Base-by-base conservation (phyloP, 805 yeast species). In the Cyberlindnera mycetangii region DNA sequence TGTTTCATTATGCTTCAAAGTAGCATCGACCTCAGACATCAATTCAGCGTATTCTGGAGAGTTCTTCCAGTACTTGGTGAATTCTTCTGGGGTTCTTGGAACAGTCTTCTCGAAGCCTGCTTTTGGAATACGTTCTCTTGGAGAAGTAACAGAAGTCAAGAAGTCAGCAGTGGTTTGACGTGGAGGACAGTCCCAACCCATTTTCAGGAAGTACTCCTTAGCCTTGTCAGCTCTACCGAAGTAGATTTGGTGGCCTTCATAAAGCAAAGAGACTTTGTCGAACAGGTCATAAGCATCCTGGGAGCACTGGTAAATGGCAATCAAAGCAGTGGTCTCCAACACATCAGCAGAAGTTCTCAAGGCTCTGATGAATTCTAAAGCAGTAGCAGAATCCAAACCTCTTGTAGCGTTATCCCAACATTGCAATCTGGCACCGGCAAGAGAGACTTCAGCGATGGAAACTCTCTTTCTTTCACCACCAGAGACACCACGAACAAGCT, bases 391-490 rank as follows among this genome's bases (percentile, higher is more conserved):
- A 66, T 78, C 84, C 60, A 78, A 69, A 52, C 84, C 84, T 69
- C 83, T 74, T 14, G 84, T 78, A n/a, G 83, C 76, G 50, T 78
- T 78, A 68, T 78, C 79, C 77, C 77, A 74, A 60, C 77, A 73
- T 52, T 71, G 75, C 32, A 74, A 52, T 47, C 64, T 65, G 24
- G 82, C 74, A 49, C 79, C 79, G 41, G 70, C 60, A 22, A 69
- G 54, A 14, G 72, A 56, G 37, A 74, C 85, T 64, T 82, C 88
- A 11, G 84, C 85, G 54, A 82, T 79, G n/a, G 86, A 79, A 17
- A 81, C 87, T 68, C 88, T 77, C 63, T 82, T 82, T 54, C 88
- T 68, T 64, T 82, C 85, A 67, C 88, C 89, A 61, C 88, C 89
- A 22, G 86, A 81, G 36, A 83, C 79, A 64, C 89, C 89, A 60